These are phyloP conservation scores for Magnaporthiopsis incrustans DNA, from an alignment of 2,329 filamentous ascomycete species.

Conservation along the genomic window DNA sequence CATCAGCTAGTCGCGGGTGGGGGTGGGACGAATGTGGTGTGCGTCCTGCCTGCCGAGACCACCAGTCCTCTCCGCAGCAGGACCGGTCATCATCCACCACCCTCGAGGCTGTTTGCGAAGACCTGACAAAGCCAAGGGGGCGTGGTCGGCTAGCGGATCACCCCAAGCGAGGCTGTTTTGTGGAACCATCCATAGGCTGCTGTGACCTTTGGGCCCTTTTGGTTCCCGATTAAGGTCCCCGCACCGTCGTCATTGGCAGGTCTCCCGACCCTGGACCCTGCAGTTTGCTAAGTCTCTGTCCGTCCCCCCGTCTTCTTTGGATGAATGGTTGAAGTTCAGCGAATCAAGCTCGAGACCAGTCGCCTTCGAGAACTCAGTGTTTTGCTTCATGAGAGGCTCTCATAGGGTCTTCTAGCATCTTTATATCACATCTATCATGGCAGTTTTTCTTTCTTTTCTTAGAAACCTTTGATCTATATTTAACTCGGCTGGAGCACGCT, in stretches of 20 bases:
- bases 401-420: background rate
- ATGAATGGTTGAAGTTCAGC: background rate
- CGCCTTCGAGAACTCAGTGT: background rate
- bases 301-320: background rate
- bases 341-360: background rate
- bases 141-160: background rate
- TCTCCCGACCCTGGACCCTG: background rate
- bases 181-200: background rate
- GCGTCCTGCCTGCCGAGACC: no score
- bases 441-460: background rate
- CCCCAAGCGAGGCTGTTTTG: background rate
- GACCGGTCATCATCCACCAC: no score
- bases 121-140: background rate
- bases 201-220: background rate
- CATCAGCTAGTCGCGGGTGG: no score
- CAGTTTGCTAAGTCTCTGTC: background rate
- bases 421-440: background rate
- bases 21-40: no score
- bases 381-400: background rate
- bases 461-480: background rate
- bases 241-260: background rate
- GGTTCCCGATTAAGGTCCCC: slow-evolving; percentile 4
- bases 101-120: background rate
- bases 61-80: no score
- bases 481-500: background rate